A percentile compares a stretch with the other conserved stretches of the same genome.
Conservation (phyloP, 2,329 filamentous ascomycete species). For the Cadophora sp. region DNA sequence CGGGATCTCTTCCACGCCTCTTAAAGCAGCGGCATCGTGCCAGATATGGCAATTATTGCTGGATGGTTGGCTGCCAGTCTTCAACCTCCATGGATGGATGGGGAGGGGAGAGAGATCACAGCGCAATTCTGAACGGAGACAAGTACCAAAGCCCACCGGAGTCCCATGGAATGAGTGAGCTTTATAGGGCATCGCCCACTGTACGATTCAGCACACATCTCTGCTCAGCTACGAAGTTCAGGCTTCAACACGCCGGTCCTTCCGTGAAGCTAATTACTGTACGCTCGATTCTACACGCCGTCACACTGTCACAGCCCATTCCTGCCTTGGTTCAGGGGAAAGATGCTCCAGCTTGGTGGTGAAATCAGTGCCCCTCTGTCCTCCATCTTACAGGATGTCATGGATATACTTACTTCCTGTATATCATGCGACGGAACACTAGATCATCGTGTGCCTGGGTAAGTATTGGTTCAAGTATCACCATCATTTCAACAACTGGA, state of each 20-base stretch:
- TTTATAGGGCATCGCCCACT: too few relatives aligned
- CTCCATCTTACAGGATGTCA: not conserved
- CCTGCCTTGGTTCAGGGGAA: slow-evolving; percentile 10
- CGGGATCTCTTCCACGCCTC: not conserved
- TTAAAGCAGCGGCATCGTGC: slow-evolving; percentile 11
- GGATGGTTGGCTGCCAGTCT: not conserved
- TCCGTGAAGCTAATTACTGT: slow-evolving; percentile 13
- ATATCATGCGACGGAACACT: not conserved
- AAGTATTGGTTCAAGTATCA: slow-evolving; percentile 12
- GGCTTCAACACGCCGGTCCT: not conserved
- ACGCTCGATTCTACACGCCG: not conserved
- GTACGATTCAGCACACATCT: not conserved
- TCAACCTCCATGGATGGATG: not conserved
- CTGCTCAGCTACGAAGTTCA: not conserved
- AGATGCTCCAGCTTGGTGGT: not conserved
- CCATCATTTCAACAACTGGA: slow-evolving; percentile 8
- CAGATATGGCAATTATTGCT: slow-evolving; percentile 16
- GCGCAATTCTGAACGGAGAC: not conserved
- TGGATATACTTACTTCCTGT: not conserved
- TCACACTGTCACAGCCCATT: not conserved
- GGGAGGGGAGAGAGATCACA: not conserved
- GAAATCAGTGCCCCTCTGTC: slow-evolving; percentile 3
- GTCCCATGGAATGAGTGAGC: too few relatives aligned
- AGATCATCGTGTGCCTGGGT: not conserved
- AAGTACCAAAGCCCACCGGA: too few relatives aligned